Percentiles rank a stretch among this genome's conserved stretches.
phyloP scores from a whole-genome alignment of 1,139 yeast species.

The Hyphopichia burtonii region DNA sequence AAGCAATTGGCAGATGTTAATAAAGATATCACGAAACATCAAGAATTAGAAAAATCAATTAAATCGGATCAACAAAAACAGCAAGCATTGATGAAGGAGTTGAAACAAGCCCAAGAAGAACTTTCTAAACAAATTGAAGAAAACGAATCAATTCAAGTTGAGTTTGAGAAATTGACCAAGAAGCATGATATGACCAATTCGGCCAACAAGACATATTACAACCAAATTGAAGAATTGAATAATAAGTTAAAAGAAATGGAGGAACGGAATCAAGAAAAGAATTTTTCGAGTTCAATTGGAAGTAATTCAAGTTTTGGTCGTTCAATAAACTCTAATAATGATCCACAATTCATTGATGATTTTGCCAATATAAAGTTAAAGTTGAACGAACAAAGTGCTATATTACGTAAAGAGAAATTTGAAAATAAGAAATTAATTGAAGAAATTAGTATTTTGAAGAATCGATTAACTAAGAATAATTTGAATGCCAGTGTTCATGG shows the following conservation, averaged over 20 bases:
- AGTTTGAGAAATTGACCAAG: slow-evolving; percentile 4
- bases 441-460: slow-evolving; percentile 57
- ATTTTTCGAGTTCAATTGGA: not conserved
- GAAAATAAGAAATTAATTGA: slow-evolving; percentile 57
- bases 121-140: slow-evolving; percentile 1
- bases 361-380: slow-evolving; percentile 51
- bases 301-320: not conserved
- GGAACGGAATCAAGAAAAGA: slow-evolving; percentile 37
- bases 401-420: slow-evolving; percentile 50
- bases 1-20: not conserved
- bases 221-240: slow-evolving; percentile 11
- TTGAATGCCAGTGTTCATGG: slow-evolving; percentile 21
- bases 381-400: slow-evolving; percentile 52
- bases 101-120: slow-evolving; percentile 3
- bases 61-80: slow-evolving; percentile 10
- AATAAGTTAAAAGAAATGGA: slow-evolving; percentile 11
- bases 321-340: slow-evolving; percentile 5
- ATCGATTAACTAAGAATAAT: slow-evolving; percentile 21
- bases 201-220: not conserved
- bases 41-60: slow-evolving; percentile 22
- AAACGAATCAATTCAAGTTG: slow-evolving; percentile 2
- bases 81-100: not conserved
- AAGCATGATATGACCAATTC: slow-evolving; percentile 4
- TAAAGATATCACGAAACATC: slow-evolving; percentile 1
- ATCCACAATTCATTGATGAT: slow-evolving; percentile 38